phyloP scores from a whole-genome alignment of 169 alveolate species.

The Ichthyophthirius multifiliis region DNA sequence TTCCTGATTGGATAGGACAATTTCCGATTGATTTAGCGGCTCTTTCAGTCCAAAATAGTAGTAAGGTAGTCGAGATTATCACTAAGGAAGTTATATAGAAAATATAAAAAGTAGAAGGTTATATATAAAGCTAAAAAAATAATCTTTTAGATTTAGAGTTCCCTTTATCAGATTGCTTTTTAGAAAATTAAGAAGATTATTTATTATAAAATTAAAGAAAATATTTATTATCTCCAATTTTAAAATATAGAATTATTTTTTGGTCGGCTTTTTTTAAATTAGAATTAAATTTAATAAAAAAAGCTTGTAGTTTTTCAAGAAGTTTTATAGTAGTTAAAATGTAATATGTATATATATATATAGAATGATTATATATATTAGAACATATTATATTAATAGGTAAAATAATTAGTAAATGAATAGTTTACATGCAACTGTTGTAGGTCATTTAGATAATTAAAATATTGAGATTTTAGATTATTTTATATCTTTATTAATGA shows the following conservation, averaged over 20 bases:
- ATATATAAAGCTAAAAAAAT: too few relatives aligned
- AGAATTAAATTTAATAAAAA: too few relatives aligned
- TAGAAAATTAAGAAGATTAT: background rate
- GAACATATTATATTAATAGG: too few relatives aligned
- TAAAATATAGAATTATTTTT: conserved; percentile 24
- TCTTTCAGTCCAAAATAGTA: background rate
- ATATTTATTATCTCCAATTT: background rate
- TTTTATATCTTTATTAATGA: background rate
- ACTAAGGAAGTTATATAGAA: background rate
- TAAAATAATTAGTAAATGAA: too few relatives aligned
- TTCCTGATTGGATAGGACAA: conserved; percentile 37
- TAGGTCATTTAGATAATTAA: background rate
- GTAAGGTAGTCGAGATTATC: background rate
- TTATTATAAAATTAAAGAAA: background rate
- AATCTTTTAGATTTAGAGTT: too few relatives aligned
- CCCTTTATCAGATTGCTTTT: too few relatives aligned
- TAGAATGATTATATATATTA: too few relatives aligned
- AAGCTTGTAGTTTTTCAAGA: too few relatives aligned
- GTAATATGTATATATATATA: too few relatives aligned
- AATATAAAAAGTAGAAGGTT: background rate
- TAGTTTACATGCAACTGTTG: conserved; percentile 48
- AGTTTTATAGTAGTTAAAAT: too few relatives aligned
- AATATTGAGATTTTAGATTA: conserved; percentile 1
- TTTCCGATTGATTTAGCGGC: conserved; percentile 55
- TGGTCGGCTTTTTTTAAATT: conserved; percentile 29